Evolutionary conservation across 805 yeast species (phyloP).

Genomic region (Candida andamanensis): DNA sequence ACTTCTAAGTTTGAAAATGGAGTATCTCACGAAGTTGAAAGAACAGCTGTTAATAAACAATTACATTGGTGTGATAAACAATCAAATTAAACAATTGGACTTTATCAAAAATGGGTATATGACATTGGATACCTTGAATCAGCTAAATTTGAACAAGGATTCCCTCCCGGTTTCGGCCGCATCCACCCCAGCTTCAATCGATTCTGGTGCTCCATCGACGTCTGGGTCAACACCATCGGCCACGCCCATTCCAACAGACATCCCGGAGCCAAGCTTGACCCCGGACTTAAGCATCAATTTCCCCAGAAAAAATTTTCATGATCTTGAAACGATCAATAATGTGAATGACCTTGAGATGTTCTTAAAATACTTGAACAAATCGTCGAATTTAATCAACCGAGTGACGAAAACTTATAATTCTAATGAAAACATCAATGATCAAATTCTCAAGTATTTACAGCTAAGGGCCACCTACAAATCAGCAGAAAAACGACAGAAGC

Average conservation of each 20-base stretch:
- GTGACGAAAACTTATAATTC: constrained; percentile 26
- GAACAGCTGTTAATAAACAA: constrained; percentile 40
- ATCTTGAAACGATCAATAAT: constrained; percentile 35
- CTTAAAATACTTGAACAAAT: constrained; percentile 31
- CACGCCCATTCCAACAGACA: no score
- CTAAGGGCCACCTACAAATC: constrained; percentile 15
- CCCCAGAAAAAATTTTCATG: constrained; percentile 4
- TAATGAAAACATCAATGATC: constrained; percentile 16
- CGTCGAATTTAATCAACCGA: constrained; percentile 33
- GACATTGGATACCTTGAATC: constrained; percentile 35
- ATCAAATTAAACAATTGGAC: constrained; percentile 38
- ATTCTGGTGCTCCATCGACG: no score
- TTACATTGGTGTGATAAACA: constrained; percentile 37
- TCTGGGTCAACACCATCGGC: no score
- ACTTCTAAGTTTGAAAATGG: constrained; percentile 21
- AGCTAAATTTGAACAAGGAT: constrained; percentile 5
- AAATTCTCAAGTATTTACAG: constrained; percentile 19
- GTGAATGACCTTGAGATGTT: constrained; percentile 37
- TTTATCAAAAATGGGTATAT: constrained; percentile 42
- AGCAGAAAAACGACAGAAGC: constrained; percentile 3
- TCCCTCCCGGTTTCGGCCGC: not conserved
- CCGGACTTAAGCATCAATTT: not conserved
- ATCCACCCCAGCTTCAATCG: no score
- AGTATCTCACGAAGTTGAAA: constrained; percentile 33
- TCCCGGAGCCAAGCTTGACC: no score